Conservation (phyloP, 768 basidiomycete species). For the Mycena alexandri region DNA sequence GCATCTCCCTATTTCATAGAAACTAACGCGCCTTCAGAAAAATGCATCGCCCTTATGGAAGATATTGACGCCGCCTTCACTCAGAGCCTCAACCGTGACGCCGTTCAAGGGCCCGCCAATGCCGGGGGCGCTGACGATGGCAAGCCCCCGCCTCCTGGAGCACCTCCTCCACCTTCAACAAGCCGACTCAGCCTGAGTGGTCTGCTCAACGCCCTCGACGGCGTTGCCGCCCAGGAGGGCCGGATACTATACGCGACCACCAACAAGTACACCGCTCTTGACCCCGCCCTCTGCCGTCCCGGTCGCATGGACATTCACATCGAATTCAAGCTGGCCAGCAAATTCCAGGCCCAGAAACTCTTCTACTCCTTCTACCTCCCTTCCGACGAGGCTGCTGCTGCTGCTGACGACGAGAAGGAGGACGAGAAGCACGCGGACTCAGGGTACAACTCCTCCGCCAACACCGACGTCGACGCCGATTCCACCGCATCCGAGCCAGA, state of each 20-base stretch:
- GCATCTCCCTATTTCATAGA: slow-evolving; percentile 9
- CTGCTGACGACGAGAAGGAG: slow-evolving; percentile 40
- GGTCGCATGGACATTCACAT: slow-evolving; percentile 87
- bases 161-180: slow-evolving; percentile 37
- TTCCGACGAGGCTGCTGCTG: slow-evolving; percentile 42
- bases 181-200: slow-evolving; percentile 75
- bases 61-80: slow-evolving; percentile 86
- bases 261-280: slow-evolving; percentile 77
- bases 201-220: slow-evolving; percentile 84
- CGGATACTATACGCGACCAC: slow-evolving; percentile 85
- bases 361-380: slow-evolving; percentile 79
- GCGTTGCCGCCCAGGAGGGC: slow-evolving; percentile 85
- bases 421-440: slow-evolving; percentile 37
- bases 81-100: slow-evolving; percentile 57
- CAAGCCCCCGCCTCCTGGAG: slow-evolving; percentile 28
- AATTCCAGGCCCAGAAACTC: slow-evolving; percentile 73
- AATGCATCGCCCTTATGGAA: slow-evolving; percentile 85
- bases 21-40: slow-evolving; percentile 46
- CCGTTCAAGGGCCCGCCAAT: slow-evolving; percentile 25
- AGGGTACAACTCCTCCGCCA: slow-evolving; percentile 42
- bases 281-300: slow-evolving; percentile 80
- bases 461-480: slow-evolving; percentile 43
- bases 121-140: slow-evolving; percentile 33
- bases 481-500: slow-evolving; percentile 25
- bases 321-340: slow-evolving; percentile 81